Evolutionary conservation across 75 land plant genomes (phyloP), one percentile per base, ranked within the genome.

Genomic region (Cupressus sempervirens): DNA sequence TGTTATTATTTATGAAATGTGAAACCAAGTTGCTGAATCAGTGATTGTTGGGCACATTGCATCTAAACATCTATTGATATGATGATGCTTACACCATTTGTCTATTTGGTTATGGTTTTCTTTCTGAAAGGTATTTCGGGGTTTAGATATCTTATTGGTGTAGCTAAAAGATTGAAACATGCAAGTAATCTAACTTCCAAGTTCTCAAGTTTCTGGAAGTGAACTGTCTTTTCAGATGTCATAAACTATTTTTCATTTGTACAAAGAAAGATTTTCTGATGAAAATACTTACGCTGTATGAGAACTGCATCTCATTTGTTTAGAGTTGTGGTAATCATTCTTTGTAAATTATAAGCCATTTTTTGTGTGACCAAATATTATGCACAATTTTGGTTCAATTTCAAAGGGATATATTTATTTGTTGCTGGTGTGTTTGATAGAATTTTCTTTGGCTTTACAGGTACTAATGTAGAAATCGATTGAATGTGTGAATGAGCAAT

Each of bases 401-500:
- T 9, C 13, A 11, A 46, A 46, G 32, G 20, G 10, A 16, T 14
- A 29, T 16, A 38, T 36, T 20, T 16, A 82, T 45, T 29, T 82
- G 20, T 7, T 82, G 14, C 30, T 82, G 56, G 32, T 82, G 26
- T 45, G 16, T 46, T 29, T 82, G 62, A 45, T 82, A 48, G 18
- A 58, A n/a, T 48, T 46, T 82, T 14, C 15, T 58, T 53, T 34
- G 16, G 18, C 40, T 23, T 45, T 11, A 18, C 75, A 95, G 96
- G 97, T 96, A 32, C 97, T 96, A 26, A 88, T 96, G 82, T 94
- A 95, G 73, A 88, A 96, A 84, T 92, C 94, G 18, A 94, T 95
- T 38, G 96, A 95, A 58, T 89, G 90, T 92, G 2, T 96, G 96
- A 0, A 91, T 91, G 93, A 95, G 97, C 80, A 91, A 94, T 56